Evolutionary conservation across 768 basidiomycete genomes (phyloP).

Genomic region (Symmetrospora coprosmae): DNA sequence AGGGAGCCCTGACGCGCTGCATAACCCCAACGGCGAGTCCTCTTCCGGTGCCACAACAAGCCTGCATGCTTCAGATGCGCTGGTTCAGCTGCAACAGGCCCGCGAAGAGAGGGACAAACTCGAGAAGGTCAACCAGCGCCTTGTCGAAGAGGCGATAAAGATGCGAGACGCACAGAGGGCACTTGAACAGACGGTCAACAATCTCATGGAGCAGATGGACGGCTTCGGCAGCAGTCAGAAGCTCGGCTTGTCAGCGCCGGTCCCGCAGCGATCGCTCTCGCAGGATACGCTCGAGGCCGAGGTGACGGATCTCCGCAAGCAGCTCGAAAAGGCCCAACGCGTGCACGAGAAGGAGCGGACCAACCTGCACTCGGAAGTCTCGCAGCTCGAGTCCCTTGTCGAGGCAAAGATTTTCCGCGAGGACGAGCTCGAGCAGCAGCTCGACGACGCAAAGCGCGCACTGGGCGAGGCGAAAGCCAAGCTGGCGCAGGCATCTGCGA

Average conservation of each 20-base stretch:
- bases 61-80: slow-evolving; percentile 2
- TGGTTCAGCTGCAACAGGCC: slow-evolving; percentile 61
- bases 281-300: slow-evolving; percentile 41
- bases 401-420: slow-evolving; percentile 90
- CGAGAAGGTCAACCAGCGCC: slow-evolving; percentile 58
- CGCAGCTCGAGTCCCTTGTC: slow-evolving; percentile 80
- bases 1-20: too few species aligned
- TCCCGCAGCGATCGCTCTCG: not conserved
- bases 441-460: slow-evolving; percentile 9
- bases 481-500: slow-evolving; percentile 44
- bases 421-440: slow-evolving; percentile 74
- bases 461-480: not conserved
- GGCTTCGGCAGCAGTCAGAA: not conserved
- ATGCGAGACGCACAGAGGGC: slow-evolving; percentile 63
- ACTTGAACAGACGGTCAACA: slow-evolving; percentile 61
- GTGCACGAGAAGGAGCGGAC: slow-evolving; percentile 46
- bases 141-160: slow-evolving; percentile 54
- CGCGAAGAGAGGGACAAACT: slow-evolving; percentile 71
- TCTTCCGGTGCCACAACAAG: too few species aligned
- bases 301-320: slow-evolving; percentile 34
- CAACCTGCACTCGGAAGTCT: slow-evolving; percentile 66
- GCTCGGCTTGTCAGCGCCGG: not conserved
- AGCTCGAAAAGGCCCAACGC: slow-evolving; percentile 31
- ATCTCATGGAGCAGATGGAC: slow-evolving; percentile 29
- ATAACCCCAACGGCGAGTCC: too few species aligned